Evolutionary conservation across 139 green algal species (phyloP).

Genomic region (Coelastrella sp.): DNA sequence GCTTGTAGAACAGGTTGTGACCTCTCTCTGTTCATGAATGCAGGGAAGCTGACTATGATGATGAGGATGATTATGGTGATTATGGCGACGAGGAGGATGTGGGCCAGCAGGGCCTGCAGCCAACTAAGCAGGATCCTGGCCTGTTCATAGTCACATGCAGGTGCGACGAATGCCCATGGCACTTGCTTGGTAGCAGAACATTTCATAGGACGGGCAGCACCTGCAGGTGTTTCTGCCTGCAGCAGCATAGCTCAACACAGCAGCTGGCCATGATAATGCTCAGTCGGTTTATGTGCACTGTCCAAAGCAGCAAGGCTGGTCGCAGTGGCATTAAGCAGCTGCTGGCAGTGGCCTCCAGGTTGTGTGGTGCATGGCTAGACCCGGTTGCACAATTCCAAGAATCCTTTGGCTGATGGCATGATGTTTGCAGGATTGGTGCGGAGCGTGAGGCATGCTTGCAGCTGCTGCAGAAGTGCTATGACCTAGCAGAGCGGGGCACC

Average conservation of each 20-base stretch:
- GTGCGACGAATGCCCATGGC: not conserved
- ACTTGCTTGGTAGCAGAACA: not conserved
- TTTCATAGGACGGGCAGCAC: not conserved
- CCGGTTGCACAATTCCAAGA: too few relatives aligned
- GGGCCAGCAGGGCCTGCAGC: slow-evolving; percentile 92
- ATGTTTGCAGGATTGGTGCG: slow-evolving; percentile 63
- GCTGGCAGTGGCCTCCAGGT: too few relatives aligned
- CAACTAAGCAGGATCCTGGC: slow-evolving; percentile 91
- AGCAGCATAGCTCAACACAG: too few relatives aligned
- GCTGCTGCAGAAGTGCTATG: slow-evolving; percentile 93
- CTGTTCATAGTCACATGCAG: slow-evolving; percentile 74
- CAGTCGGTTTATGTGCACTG: too few relatives aligned
- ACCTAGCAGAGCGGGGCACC: slow-evolving; percentile 63
- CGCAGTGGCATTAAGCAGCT: too few relatives aligned
- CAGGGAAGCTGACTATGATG: slow-evolving; percentile 42
- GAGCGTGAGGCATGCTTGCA: slow-evolving; percentile 87
- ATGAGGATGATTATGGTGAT: slow-evolving; percentile 52
- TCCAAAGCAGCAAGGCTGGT: too few relatives aligned
- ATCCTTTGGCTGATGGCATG: too few relatives aligned
- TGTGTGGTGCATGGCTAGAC: too few relatives aligned
- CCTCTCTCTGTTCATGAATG: not conserved
- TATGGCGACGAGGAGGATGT: slow-evolving; percentile 62
- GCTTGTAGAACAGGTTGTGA: not conserved
- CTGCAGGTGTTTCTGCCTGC: not conserved
- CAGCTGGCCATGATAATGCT: too few relatives aligned